A percentile compares a stretch with the other conserved stretches of the same genome.
Conservation (phyloP, 768 basidiomycete genomes). For the Boletus vinaceobasis region DNA sequence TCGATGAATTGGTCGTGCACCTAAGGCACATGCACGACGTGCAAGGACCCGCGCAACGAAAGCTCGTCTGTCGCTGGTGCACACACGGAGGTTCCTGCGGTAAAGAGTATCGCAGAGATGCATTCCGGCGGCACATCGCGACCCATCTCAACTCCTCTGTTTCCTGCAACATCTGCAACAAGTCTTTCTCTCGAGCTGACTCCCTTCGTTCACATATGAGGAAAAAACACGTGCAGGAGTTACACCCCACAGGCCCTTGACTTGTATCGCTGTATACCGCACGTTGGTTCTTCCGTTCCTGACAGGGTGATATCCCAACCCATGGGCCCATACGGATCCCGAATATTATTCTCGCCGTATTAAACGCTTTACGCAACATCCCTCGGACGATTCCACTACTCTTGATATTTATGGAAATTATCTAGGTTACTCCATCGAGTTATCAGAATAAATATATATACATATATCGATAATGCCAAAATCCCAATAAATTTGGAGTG, state of each 20-base stretch:
- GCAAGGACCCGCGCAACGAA: background rate
- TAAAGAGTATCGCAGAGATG: background rate
- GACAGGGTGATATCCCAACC: too few relatives aligned
- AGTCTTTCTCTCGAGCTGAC: background rate
- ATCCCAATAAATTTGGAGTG: too few relatives aligned
- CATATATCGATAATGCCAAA: too few relatives aligned
- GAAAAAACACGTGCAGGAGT: background rate
- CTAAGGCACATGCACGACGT: background rate
- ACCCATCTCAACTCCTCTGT: background rate
- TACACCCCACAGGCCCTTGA: background rate
- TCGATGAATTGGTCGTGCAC: constrained; percentile 1
- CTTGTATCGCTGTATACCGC: too few relatives aligned
- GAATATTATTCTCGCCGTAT: too few relatives aligned
- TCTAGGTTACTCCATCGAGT: too few relatives aligned
- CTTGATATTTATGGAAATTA: too few relatives aligned
- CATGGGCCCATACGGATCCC: too few relatives aligned
- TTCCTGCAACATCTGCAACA: background rate
- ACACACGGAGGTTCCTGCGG: background rate
- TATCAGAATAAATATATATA: too few relatives aligned
- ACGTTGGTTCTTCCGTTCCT: too few relatives aligned
- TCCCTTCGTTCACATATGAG: background rate
- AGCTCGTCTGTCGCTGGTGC: background rate
- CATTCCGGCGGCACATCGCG: constrained; percentile 1
- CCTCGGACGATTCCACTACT: too few relatives aligned
- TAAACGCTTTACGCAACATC: too few relatives aligned